Conservation (phyloP, 2,329 filamentous ascomycete genomes). For the Harringtonia aguacate region DNA sequence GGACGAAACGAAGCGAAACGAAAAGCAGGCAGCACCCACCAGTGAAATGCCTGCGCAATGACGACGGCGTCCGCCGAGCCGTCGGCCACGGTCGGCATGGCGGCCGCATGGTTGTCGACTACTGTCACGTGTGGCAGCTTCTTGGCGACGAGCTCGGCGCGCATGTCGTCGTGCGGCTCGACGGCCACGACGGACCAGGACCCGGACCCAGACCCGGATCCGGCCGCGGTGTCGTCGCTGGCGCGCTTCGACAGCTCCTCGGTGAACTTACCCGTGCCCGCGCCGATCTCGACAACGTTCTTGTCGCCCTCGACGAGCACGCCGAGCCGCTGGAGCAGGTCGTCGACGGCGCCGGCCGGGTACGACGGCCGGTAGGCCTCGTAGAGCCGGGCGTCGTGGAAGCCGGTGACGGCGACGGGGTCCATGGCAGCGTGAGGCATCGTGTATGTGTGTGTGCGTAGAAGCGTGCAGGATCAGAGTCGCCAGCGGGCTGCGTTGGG, state of each 20-base stretch:
- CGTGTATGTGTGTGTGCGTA: not conserved
- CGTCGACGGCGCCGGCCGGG: constrained; percentile 42
- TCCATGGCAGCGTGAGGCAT: constrained; percentile 12
- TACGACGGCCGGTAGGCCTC: constrained; percentile 61
- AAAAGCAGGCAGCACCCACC: constrained; percentile 27
- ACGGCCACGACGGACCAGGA: constrained; percentile 40
- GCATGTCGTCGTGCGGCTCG: constrained; percentile 55
- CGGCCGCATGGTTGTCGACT: constrained; percentile 45
- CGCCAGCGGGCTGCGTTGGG: too few species aligned
- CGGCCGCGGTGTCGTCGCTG: constrained; percentile 30
- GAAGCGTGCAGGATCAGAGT: too few species aligned
- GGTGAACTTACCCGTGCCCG: constrained; percentile 23
- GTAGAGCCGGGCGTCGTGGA: constrained; percentile 53
- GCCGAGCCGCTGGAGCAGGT: constrained; percentile 44
- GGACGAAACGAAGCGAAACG: not conserved
- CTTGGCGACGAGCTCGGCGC: constrained; percentile 48
- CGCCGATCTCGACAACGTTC: constrained; percentile 18
- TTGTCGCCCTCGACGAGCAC: constrained; percentile 32
- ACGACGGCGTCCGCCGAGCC: constrained; percentile 55
- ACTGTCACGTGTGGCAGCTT: constrained; percentile 42
- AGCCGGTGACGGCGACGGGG: constrained; percentile 40
- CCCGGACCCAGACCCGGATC: too few species aligned
- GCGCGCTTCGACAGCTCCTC: constrained; percentile 39
- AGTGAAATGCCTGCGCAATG: constrained; percentile 54
- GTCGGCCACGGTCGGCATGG: constrained; percentile 41